Evolutionary conservation across 495 filamentous ascomycete species (phyloP), one percentile per base, ranked within the genome.

Genomic region (Penicillium roqueforti): DNA sequence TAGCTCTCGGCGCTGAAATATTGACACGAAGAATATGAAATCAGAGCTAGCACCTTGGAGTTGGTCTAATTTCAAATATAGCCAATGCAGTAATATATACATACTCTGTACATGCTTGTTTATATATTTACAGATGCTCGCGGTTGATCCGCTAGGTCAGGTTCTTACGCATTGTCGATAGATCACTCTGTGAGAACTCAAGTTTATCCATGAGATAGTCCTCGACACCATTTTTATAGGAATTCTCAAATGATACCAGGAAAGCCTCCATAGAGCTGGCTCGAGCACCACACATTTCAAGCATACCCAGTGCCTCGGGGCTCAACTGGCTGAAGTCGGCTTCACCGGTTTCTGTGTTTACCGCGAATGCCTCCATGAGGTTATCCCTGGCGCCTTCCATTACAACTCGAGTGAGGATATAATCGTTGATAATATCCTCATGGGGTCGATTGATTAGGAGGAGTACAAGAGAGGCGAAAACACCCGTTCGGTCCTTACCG

Each of bases 401-500:
- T 20, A 55, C 63, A 2, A 59, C 54, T 3, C 70, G 68, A 4
- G 65, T 69, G 28, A 70, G 60, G 5, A 67, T 62, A 42, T 77
- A 87, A 59, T 86, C 83, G 23, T 76, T 55, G 29, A 65, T 59
- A 25, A 85, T 72, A 9, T 65, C 65, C 4, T 81, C 72, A 6
- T 66, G 48, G 5, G 73, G 58, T 29, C 70, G 70, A 9, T 76
- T 78, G 9, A 80, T 77, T 0, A 87, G 66, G 7, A 72, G 69
- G n/a, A 84, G 61, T 6, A 87, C 62, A 1, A 87, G 53, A 5
- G 79, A 80, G 5, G 81, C 70, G 9, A 86, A 61, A 1, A 86
- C 79, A 3, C 84, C 84, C 0, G 84, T 85, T n/a, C 84, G 75
- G 54, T 87, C 83, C 54, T 84, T 81, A 6, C 84, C 84, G 10